These are phyloP conservation scores for Urochloa ruziziensis DNA, from an alignment of 176 grass and related monocot genomes.

Conservation along the genomic window DNA sequence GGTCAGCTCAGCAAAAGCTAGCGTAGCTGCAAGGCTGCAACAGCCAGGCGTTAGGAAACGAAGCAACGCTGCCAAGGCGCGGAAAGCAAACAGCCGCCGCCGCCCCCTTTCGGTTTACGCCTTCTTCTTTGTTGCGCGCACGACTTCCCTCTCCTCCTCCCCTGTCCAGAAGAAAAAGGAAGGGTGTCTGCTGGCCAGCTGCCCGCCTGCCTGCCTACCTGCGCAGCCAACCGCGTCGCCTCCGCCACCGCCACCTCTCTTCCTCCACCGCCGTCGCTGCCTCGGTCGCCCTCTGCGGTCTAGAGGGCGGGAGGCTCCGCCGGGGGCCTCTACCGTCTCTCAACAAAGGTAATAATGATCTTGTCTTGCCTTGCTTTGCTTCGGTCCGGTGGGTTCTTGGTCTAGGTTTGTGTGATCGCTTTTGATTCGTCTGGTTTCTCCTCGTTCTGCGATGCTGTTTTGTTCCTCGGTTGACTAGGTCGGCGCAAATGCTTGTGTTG, in stretches of 20 bases:
- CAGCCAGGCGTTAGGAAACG: not conserved
- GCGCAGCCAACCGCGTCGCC: constrained; percentile 13
- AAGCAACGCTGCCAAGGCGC: constrained; percentile 4
- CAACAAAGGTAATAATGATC: constrained; percentile 38
- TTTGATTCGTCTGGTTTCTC: not conserved
- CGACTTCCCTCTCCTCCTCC: not conserved
- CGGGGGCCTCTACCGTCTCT: not conserved
- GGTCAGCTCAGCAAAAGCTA: not conserved
- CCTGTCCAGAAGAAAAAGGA: not conserved
- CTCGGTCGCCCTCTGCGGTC: not conserved
- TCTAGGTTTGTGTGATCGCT: not conserved
- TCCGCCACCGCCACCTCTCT: not conserved
- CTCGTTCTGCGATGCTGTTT: not conserved
- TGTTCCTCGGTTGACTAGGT: not conserved
- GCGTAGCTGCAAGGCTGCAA: not conserved
- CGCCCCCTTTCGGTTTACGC: not conserved
- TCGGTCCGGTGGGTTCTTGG: not conserved
- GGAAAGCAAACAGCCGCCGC: constrained; percentile 16
- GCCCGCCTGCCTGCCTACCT: not conserved
- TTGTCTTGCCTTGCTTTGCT: not conserved
- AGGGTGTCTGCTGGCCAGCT: not conserved
- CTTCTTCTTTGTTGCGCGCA: constrained; percentile 30
- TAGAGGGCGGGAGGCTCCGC: not conserved
- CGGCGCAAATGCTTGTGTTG: not conserved
- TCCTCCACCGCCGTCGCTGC: not conserved